Evolutionary conservation across 441 rosid species (phyloP).

Genomic region (Adansonia grandidieri): DNA sequence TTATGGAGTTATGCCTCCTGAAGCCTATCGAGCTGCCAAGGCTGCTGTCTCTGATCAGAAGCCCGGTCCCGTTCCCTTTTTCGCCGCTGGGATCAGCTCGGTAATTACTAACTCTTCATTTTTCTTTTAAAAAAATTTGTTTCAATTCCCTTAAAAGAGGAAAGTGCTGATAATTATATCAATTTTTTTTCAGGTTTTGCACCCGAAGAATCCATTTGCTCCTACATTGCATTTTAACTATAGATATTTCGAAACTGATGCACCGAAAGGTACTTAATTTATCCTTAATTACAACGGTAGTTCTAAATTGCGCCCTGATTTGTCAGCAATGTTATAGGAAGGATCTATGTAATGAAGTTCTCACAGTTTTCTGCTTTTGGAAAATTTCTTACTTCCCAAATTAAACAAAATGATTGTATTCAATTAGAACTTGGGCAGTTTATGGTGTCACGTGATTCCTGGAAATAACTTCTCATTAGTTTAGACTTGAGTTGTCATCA

Average conservation of each 20-base stretch:
- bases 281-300: not conserved
- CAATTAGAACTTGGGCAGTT: not conserved
- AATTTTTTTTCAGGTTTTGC: slow-evolving; percentile 64
- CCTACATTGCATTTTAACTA: slow-evolving; percentile 95
- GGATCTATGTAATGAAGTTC: not conserved
- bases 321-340: not conserved
- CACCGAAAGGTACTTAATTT: slow-evolving; percentile 64
- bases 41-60: slow-evolving; percentile 68
- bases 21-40: slow-evolving; percentile 94
- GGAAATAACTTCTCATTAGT: not conserved
- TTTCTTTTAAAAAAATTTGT: not conserved
- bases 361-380: not conserved
- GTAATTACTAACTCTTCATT: slow-evolving; percentile 38
- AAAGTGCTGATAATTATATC: not conserved
- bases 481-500: not conserved
- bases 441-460: not conserved
- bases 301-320: not conserved
- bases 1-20: slow-evolving; percentile 98
- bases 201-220: slow-evolving; percentile 97
- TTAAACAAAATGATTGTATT: not conserved
- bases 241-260: slow-evolving; percentile 95
- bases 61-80: slow-evolving; percentile 86
- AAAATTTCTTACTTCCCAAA: not conserved
- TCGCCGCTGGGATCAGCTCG: slow-evolving; percentile 97
- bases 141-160: not conserved